Evolutionary conservation across 2,329 filamentous ascomycete genomes (phyloP).

Genomic region (Cladosporium sp.): DNA sequence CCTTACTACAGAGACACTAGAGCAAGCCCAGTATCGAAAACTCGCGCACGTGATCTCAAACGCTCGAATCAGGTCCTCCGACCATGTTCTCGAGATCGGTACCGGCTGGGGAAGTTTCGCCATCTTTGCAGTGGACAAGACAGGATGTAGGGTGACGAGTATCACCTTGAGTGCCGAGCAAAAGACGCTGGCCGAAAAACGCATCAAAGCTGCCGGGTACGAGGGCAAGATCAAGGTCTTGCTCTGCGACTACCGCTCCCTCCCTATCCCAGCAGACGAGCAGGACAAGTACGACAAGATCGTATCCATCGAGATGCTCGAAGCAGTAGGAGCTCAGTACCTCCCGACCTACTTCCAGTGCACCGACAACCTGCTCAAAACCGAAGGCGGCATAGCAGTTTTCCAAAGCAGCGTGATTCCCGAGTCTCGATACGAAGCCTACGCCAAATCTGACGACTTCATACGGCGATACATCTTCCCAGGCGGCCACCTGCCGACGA

Average conservation of each 20-base stretch:
- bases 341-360: constrained; percentile 65
- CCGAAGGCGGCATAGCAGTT: constrained; percentile 62
- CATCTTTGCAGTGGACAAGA: constrained; percentile 62
- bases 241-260: constrained; percentile 64
- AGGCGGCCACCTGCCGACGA: constrained; percentile 66
- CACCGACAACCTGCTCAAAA: constrained; percentile 61
- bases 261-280: constrained; percentile 45
- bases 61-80: constrained; percentile 57
- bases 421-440: constrained; percentile 60
- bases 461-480: constrained; percentile 76
- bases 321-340: constrained; percentile 67
- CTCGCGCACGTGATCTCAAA: constrained; percentile 62
- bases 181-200: constrained; percentile 61
- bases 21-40: constrained; percentile 65
- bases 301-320: constrained; percentile 73
- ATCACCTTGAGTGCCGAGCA: constrained; percentile 67
- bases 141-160: constrained; percentile 65
- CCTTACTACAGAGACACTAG: constrained; percentile 51
- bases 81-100: constrained; percentile 71
- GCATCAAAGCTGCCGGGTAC: constrained; percentile 59
- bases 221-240: constrained; percentile 58
- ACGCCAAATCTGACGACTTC: constrained; percentile 66
- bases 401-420: constrained; percentile 79
- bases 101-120: constrained; percentile 74
- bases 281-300: constrained; percentile 60